These are phyloP conservation scores for Aspergillus fumigatiaffinis DNA, from an alignment of 2,329 filamentous ascomycete genomes.

Conservation along the genomic window DNA sequence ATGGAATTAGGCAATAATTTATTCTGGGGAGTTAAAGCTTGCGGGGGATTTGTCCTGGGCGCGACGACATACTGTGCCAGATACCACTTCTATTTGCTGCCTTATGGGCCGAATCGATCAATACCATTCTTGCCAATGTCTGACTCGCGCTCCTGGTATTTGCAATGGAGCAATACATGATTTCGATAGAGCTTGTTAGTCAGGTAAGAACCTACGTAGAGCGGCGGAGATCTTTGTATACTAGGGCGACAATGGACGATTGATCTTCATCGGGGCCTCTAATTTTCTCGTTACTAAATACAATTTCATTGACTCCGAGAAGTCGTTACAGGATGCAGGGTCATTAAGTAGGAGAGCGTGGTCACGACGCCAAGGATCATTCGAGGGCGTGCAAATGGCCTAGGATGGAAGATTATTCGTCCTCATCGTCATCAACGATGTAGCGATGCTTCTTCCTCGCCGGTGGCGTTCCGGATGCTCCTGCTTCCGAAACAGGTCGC, in stretches of 20 bases:
- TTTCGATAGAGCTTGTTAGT: neutral
- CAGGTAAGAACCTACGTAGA: neutral
- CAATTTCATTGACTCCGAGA: neutral
- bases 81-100: neutral
- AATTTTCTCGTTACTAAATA: neutral
- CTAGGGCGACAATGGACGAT: neutral
- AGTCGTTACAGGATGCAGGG: neutral
- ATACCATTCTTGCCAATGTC: neutral
- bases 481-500: constrained; percentile 16
- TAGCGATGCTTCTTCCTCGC: constrained; percentile 46
- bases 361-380: constrained; percentile 1
- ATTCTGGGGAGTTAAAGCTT: neutral
- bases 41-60: neutral
- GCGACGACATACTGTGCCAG: neutral
- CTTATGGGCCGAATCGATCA: neutral
- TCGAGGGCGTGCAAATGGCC: neutral
- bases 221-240: neutral
- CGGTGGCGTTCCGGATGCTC: constrained; percentile 31
- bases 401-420: constrained; percentile 23
- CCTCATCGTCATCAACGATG: constrained; percentile 48
- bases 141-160: neutral
- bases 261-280: neutral
- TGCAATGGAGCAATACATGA: neutral
- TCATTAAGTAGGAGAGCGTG: neutral
- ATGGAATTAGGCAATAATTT: neutral